Evolutionary conservation across 768 basidiomycete species (phyloP), one percentile per base, ranked within the genome.

Genomic region (Guyanaporus albipodus): DNA sequence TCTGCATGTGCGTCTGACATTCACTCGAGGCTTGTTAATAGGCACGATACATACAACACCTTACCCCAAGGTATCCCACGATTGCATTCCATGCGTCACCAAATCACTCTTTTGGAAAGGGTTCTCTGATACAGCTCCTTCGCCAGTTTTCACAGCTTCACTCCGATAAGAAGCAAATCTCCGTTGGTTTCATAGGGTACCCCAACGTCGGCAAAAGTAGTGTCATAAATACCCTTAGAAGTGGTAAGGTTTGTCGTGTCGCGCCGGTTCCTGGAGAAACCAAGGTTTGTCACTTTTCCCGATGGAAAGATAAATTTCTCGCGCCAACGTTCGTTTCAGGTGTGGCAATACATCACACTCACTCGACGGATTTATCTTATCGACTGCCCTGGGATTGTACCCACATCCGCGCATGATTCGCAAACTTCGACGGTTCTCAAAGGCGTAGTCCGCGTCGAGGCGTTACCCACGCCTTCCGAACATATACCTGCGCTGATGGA

Each of bases 321-420:
- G 50, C 22, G 3, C 29, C n/a, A n/a, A 49, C 38, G 29, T 34
- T 47, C 8, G 17, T n/a, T 29, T 14, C 46, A 69, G 69, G 94
- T 98, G 55, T 99, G 96, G 96, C 95, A 99, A 77, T 99, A 99
- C 69, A 97, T 99, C 72, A 94, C 92, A 23, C 74, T 99, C 33
- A 99, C 94, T 49, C 82, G 87, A 53, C 80, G 89, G 44, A 99
- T 99, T 64, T 99, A 97, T 73, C 85, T 99, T 56, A 97, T 99
- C 71, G 96, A 99, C 70, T 99, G 96, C 64, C 96, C 96, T 23
- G 96, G 96, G 39, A 90, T 98, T 67, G 96, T 97, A 2, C 95
- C 95, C 2, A 85, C 92, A 15, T 94, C 92, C 19, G 87, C 91
- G 2, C 77, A 88, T 52, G 94, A 98, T 67, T 80, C 87, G 2